Conservation (phyloP, 345 rosid species). For the Cardamine occulta region DNA sequence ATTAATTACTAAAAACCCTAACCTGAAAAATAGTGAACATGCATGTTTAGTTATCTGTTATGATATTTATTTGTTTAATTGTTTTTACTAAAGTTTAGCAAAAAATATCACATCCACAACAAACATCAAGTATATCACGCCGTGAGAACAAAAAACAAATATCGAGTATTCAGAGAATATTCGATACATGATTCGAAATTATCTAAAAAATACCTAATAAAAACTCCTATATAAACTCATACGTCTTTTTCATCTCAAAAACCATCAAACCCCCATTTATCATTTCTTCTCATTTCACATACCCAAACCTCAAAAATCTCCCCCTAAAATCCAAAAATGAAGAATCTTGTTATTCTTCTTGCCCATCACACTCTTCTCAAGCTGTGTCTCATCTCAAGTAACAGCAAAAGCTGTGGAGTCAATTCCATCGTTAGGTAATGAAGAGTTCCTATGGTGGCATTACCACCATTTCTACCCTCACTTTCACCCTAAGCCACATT, state of each 20-base stretch:
- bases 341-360: slow-evolving; percentile 16
- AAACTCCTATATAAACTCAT: slow-evolving; percentile 25
- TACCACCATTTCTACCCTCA: slow-evolving; percentile 18
- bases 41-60: neutral
- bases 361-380: slow-evolving; percentile 28
- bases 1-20: neutral
- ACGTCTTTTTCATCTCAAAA: slow-evolving; percentile 17
- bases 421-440: neutral
- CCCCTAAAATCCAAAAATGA: slow-evolving; percentile 31
- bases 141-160: neutral
- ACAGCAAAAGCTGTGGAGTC: slow-evolving; percentile 13
- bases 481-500: slow-evolving; percentile 32
- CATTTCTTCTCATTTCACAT: slow-evolving; percentile 1
- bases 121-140: neutral
- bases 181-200: neutral
- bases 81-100: neutral
- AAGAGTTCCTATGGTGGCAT: slow-evolving; percentile 37
- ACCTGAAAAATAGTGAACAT: slow-evolving; percentile 1
- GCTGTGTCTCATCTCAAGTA: slow-evolving; percentile 20
- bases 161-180: slow-evolving; percentile 20
- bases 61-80: no score
- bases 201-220: slow-evolving; percentile 16
- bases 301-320: neutral
- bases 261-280: slow-evolving; percentile 1
- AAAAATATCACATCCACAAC: slow-evolving; percentile 9